Evolutionary conservation across 495 filamentous ascomycete genomes (phyloP).

Genomic region (Xylaria nigripes): DNA sequence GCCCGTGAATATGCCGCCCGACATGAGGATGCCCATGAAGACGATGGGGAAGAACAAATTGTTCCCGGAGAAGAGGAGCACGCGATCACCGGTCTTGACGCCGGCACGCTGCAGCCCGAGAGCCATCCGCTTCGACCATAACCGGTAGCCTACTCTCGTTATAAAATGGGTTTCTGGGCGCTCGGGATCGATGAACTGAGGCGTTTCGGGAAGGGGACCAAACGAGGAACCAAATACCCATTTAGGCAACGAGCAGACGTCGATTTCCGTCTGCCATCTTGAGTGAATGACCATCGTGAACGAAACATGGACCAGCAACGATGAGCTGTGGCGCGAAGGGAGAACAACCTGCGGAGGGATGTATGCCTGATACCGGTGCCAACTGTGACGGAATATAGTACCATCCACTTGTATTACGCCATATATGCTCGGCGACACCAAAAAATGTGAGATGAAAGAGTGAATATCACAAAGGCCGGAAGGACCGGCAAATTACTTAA

Average conservation of each 20-base stretch:
- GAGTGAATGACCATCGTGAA: conserved; percentile 33
- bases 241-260: conserved; percentile 27
- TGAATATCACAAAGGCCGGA: no score
- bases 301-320: neutral
- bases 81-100: conserved; percentile 58
- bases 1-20: conserved; percentile 71
- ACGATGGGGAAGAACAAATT: conserved; percentile 65
- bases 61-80: conserved; percentile 66
- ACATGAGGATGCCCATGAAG: conserved; percentile 65
- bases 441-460: no score
- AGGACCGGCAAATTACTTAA: no score
- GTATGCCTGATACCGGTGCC: no score
- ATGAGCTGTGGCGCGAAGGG: no score
- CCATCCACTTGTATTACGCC: no score
- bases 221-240: conserved; percentile 30
- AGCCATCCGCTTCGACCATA: conserved; percentile 65
- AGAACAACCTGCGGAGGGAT: no score
- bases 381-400: no score
- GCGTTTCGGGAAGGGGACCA: conserved; percentile 27
- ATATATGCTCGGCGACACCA: no score
- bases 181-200: conserved; percentile 49
- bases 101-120: conserved; percentile 59
- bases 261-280: conserved; percentile 34
- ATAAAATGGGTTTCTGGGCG: conserved; percentile 39
- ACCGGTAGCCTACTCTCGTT: conserved; percentile 46